A percentile compares a stretch with the other conserved stretches of the same genome.
Conservation (phyloP, 129 eudicot species). For the Erigeron canadensis region DNA sequence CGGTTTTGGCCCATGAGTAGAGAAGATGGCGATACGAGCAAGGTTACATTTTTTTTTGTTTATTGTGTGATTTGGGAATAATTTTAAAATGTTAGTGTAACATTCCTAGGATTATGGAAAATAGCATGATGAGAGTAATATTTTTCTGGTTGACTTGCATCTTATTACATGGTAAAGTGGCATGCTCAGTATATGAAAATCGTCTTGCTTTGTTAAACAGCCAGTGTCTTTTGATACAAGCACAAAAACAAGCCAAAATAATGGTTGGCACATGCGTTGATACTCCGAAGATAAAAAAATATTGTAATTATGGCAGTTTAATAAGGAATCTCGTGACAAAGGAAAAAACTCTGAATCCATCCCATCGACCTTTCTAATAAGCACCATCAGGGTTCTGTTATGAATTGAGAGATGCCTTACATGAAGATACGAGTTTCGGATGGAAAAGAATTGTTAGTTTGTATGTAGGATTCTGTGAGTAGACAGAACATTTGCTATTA, state of each 20-base stretch:
- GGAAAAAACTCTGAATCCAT: background rate
- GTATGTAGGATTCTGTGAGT: conserved; percentile 2
- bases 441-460: conserved; percentile 25
- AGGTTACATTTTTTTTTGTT: background rate
- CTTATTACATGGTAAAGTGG: background rate
- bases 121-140: background rate
- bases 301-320: background rate
- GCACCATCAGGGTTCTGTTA: background rate
- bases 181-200: background rate
- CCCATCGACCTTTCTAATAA: background rate
- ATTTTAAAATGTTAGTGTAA: background rate
- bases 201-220: background rate
- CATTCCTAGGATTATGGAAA: background rate
- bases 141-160: background rate
- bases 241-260: conserved; percentile 11
- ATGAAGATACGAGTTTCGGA: too few species aligned
- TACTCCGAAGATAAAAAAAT: background rate
- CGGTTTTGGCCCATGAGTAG: conserved; percentile 17
- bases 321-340: background rate
- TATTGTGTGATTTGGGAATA: conserved; percentile 16
- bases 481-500: conserved; percentile 17
- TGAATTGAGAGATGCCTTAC: conserved; percentile 3
- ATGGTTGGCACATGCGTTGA: background rate
- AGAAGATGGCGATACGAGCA: background rate
- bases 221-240: background rate